Conservation (phyloP, 345 rosid genomes). For the Moricandia moricandioides region DNA sequence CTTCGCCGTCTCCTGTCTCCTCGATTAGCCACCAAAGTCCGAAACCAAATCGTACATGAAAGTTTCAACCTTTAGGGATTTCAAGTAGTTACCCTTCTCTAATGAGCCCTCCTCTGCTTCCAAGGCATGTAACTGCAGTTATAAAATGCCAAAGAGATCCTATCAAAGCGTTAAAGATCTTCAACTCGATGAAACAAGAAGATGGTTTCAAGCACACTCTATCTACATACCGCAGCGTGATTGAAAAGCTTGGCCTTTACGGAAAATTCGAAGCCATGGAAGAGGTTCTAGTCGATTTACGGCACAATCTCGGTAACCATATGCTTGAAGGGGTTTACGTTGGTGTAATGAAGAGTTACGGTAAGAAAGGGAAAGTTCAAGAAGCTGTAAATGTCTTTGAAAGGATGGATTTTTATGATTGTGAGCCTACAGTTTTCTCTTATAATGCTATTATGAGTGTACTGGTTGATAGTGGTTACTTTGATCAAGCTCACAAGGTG, state of each 20-base stretch:
- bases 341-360: conserved; percentile 66
- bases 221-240: conserved; percentile 63
- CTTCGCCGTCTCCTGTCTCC: too few relatives aligned
- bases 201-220: conserved; percentile 68
- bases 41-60: not conserved
- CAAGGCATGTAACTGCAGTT: conserved; percentile 76
- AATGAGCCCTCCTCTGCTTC: conserved; percentile 66
- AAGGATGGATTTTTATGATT: conserved; percentile 86
- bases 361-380: conserved; percentile 74
- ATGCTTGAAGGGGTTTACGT: conserved; percentile 78
- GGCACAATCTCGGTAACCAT: conserved; percentile 46
- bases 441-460: conserved; percentile 81
- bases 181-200: conserved; percentile 68
- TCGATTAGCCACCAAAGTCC: not conserved
- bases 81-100: conserved; percentile 16
- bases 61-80: conserved; percentile 26
- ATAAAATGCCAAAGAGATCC: conserved; percentile 71
- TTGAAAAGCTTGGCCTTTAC: conserved; percentile 72
- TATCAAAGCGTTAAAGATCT: conserved; percentile 64
- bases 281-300: conserved; percentile 49
- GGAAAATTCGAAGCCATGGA: conserved; percentile 86
- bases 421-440: conserved; percentile 66
- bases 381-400: conserved; percentile 84
- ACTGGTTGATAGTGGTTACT: conserved; percentile 63
- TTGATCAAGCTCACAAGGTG: conserved; percentile 79